A percentile compares a stretch with the other conserved stretches of the same genome.
Evolutionary conservation across 495 filamentous ascomycete genomes (phyloP).

Genomic region (Penicillium samsonianum): DNA sequence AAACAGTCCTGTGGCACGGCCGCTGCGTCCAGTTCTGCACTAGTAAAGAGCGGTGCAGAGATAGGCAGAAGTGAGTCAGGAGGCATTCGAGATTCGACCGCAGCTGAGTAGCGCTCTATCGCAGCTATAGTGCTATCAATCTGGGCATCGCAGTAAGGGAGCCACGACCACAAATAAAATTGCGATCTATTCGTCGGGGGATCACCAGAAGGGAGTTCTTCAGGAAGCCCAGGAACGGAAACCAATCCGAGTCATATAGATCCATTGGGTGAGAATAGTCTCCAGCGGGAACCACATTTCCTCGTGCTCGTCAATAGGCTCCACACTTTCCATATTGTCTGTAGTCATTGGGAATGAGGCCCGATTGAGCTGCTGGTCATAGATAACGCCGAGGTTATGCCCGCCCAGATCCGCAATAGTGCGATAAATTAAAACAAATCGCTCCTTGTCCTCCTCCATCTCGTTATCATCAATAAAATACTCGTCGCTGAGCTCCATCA

Average conservation of each 20-base stretch:
- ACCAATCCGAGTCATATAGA: conserved; percentile 31
- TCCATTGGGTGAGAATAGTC: conserved; percentile 43
- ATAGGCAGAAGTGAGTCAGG: conserved; percentile 10
- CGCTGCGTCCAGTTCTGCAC: conserved; percentile 31
- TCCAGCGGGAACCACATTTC: conserved; percentile 42
- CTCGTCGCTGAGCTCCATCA: conserved; percentile 15
- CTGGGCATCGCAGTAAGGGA: conserved; percentile 20
- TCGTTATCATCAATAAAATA: conserved; percentile 18
- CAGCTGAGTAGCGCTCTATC: conserved; percentile 16
- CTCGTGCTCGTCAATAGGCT: conserved; percentile 20
- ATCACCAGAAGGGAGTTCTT: conserved; percentile 1
- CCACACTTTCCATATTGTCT: conserved; percentile 15
- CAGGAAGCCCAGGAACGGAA: conserved; percentile 6
- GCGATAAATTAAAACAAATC: conserved; percentile 23
- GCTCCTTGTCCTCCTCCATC: conserved; percentile 17
- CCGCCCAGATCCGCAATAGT: conserved; percentile 11
- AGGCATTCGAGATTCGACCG: conserved; percentile 24
- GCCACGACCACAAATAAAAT: conserved; percentile 20
- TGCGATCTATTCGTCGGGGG: conserved; percentile 8
- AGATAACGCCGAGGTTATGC: conserved; percentile 23
- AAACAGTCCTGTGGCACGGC: conserved; percentile 34
- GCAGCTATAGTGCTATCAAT: conserved; percentile 22
- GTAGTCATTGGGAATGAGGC: conserved; percentile 19
- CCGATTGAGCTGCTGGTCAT: conserved; percentile 20
- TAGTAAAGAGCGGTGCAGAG: conserved; percentile 22